Conservation (phyloP, 441 rosid species). For the Erysimum cheiri region DNA sequence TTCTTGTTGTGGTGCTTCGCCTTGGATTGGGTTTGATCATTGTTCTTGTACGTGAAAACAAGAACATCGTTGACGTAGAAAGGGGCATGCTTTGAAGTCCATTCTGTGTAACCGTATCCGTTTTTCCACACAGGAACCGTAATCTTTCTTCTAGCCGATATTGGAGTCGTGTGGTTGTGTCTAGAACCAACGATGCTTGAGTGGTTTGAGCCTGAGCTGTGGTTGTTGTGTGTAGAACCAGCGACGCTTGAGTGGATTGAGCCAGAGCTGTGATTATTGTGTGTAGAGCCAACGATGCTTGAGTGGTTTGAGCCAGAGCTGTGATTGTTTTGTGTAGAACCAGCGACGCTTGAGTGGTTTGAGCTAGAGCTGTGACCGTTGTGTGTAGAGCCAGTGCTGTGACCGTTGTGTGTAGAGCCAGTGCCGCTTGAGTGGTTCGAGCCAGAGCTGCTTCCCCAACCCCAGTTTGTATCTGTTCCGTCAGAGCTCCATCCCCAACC, state of each 20-base stretch:
- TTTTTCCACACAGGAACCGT: slow-evolving; percentile 25
- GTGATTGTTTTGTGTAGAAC: not conserved
- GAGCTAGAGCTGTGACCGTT: slow-evolving; percentile 1
- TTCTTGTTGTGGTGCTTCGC: not conserved
- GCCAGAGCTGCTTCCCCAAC: slow-evolving; percentile 35
- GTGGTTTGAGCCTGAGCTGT: too few species aligned
- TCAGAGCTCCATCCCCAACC: slow-evolving; percentile 37
- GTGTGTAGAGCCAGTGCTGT: not conserved
- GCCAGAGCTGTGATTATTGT: not conserved
- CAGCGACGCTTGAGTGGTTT: slow-evolving; percentile 1
- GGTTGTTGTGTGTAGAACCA: not conserved
- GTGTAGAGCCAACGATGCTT: not conserved
- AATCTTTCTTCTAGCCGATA: not conserved
- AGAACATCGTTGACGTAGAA: slow-evolving; percentile 27
- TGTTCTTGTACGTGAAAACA: slow-evolving; percentile 24
- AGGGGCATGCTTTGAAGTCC: slow-evolving; percentile 25
- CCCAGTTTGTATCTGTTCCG: slow-evolving; percentile 35
- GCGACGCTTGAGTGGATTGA: not conserved
- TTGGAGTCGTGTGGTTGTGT: not conserved
- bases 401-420: not conserved
- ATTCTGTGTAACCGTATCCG: slow-evolving; percentile 31
- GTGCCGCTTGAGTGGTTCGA: slow-evolving; percentile 7
- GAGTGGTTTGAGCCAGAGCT: not conserved
- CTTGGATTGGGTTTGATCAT: slow-evolving; percentile 18
- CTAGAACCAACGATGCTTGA: too few species aligned